Evolutionary conservation across 306 rosid genomes (phyloP), one percentile per base, ranked within the genome.

Genomic region (Heteromeles arbutifolia): DNA sequence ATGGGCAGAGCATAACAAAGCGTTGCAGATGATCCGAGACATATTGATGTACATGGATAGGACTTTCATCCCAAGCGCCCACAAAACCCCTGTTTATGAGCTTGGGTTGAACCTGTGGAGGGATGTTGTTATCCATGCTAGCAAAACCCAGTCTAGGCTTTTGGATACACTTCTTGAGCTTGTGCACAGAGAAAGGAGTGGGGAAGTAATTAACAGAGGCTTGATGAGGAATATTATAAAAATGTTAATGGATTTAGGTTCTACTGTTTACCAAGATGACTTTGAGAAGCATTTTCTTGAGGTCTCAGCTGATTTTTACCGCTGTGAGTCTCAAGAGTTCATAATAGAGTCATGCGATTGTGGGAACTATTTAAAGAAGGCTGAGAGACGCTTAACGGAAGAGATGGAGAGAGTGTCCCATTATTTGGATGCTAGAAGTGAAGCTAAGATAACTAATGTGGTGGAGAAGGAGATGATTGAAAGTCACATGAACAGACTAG

Each of bases 21-120:
- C 98, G 6, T 76, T 88, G 81, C 89, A 90, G 84, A 89, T 88
- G 92, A 86, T 93, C 67, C 80, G 93, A 62, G 97, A 89, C 87
- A 86, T 93, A 82, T 77, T 93, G 83, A 89, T 93, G 95, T 90
- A 93, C 87, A 94, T 94, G 98, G 98, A 94, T 78, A 91, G 98
- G 76, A 94, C 98, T 76, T 93, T 86, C 69, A 77, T 90, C 67
- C 91, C 90, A 34, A 83, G 83, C 66, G 22, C 86, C 62, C 85
- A 81, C 67, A 87, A 88, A 82, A 84, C 90, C n/a, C 91, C 93
- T 21, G 91, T 93, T 72, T 89, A 87, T 68, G 91, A 89, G 79
- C 95, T 93, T 79, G 96, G 98, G 73, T 76, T 90, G 85, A 85
- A 81, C 77, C 84, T 93, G 61, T 93, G 98, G 98, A 93, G 90